Evolutionary conservation across 768 basidiomycete species (phyloP), one percentile per base, ranked within the genome.

Genomic region (Termitomyces sp.): DNA sequence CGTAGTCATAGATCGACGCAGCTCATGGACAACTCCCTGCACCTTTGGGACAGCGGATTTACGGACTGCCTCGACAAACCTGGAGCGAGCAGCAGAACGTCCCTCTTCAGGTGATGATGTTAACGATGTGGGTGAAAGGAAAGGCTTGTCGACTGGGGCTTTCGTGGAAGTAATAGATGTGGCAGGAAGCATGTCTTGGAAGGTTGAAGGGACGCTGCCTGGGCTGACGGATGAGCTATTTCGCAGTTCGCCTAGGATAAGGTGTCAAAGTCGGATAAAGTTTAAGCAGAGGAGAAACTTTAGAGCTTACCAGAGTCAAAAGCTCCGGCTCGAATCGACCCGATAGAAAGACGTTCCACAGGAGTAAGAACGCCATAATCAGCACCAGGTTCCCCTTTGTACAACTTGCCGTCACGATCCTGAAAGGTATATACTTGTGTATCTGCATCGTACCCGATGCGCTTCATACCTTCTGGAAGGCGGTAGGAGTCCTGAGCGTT

Each of bases 401-500:
- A 86, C 4, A 79, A 65, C 15, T 70, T 71, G 0, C 84, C 84
- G 4, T 76, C 67, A 2, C 64, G 62, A 58, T 86, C 84, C 36
- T 73, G 67, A 54, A 85, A 86, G 4, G 76, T 80, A 60, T 85
- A 86, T 15, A 74, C 70, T n/a, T 74, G 68, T 0, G 79, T 76
- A 57, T 86, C 85, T 0, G 82, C 76, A 62, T 87, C 85, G 58
- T 86, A 86, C 2, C 71, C 81, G 12, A 83, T 73, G 7, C 85
- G 76, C 55, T 73, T 76, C 67, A 85, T 73, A 33, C 84, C 84
- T 59, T 76, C 74, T 7, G 80, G 79, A 7, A 82, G 72, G 45
- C 77, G 77, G 40, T 61, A 58, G 6, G 71, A 39, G 60, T 81
- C 79, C 80, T 80, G 54, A 22, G 1, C 1, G 12, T 55, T 24